A percentile compares a stretch with the other conserved stretches of the same genome.
phyloP scores from a whole-genome alignment of 2,329 filamentous ascomycete genomes.

The Colletotrichum sp. region DNA sequence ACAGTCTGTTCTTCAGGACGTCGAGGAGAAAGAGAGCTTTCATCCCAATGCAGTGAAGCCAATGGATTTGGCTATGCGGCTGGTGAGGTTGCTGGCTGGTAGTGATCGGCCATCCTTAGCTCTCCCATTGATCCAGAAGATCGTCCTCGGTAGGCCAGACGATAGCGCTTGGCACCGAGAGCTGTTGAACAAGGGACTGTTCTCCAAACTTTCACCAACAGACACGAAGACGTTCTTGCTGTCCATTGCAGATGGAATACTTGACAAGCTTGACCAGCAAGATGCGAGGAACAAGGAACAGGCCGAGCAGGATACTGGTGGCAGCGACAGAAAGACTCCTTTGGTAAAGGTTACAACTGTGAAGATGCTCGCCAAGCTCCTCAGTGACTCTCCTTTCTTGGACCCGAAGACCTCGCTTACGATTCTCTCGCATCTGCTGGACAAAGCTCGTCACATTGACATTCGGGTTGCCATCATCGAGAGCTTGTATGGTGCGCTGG shows the following conservation, averaged over 20 bases:
- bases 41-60: background rate
- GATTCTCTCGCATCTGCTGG: background rate
- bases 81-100: background rate
- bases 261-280: background rate
- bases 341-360: slow-evolving; percentile 6
- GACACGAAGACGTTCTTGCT: background rate
- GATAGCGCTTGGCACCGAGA: slow-evolving; percentile 6
- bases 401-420: background rate
- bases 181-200: background rate
- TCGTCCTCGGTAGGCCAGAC: background rate
- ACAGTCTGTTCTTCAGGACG: background rate
- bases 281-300: background rate
- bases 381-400: background rate
- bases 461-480: background rate
- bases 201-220: background rate
- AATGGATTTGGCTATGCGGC: background rate
- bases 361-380: background rate
- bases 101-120: background rate
- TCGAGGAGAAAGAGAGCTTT: background rate
- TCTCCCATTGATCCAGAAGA: background rate
- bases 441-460: slow-evolving; percentile 1
- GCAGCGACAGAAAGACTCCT: background rate
- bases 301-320: background rate
- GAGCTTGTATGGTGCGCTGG: background rate
- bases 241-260: background rate